These are phyloP conservation scores for Pelargonium australe DNA, from an alignment of 441 rosid species.

Conservation along the genomic window DNA sequence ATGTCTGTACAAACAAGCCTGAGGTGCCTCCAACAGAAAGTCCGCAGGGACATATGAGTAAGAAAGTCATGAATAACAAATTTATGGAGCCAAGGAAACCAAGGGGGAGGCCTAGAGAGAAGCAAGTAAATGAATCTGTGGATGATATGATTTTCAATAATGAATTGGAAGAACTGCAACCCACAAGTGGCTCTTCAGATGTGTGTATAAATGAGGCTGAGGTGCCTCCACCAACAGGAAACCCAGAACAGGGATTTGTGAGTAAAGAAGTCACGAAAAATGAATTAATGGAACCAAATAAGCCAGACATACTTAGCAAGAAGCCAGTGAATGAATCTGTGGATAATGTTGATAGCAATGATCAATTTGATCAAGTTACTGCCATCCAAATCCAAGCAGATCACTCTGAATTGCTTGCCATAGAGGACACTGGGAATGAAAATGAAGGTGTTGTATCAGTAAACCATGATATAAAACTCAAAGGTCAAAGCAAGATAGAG, in stretches of 20 bases:
- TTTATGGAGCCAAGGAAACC: constrained; percentile 28
- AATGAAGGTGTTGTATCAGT: constrained; percentile 28
- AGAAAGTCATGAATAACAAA: constrained; percentile 25
- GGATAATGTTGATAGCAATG: constrained; percentile 27
- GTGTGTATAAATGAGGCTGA: neutral
- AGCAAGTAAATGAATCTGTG: constrained; percentile 26
- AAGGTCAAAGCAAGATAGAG: constrained; percentile 16
- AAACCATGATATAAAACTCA: constrained; percentile 22
- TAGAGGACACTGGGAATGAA: constrained; percentile 27
- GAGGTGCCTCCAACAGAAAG: constrained; percentile 24
- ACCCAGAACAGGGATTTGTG: neutral
- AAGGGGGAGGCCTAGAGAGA: constrained; percentile 55
- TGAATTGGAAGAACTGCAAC: neutral
- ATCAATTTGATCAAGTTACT: constrained; percentile 35
- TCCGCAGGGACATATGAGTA: constrained; percentile 15
- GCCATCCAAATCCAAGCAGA: constrained; percentile 41
- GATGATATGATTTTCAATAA: neutral
- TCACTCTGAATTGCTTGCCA: constrained; percentile 28
- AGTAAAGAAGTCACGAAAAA: constrained; percentile 19
- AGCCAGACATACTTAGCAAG: constrained; percentile 49
- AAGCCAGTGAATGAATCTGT: constrained; percentile 28
- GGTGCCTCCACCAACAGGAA: neutral
- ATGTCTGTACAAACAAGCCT: neutral
- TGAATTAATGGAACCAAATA: constrained; percentile 27
- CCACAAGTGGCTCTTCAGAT: neutral